These are phyloP conservation scores for Fusarium azukiicola DNA, from an alignment of 2,329 filamentous ascomycete genomes.

Conservation along the genomic window DNA sequence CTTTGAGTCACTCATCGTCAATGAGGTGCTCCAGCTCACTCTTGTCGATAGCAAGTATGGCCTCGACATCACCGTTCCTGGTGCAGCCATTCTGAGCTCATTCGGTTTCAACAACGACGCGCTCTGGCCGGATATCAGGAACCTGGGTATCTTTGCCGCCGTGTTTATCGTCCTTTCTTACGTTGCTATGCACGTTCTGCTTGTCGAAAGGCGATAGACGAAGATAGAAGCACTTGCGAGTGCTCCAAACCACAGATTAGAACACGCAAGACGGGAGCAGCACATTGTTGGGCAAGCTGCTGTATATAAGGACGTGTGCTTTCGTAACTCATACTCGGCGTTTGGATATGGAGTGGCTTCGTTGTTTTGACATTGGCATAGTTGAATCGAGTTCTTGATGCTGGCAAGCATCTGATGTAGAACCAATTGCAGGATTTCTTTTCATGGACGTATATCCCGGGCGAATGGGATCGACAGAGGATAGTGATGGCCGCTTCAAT, in stretches of 20 bases:
- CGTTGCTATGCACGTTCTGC: constrained; percentile 93
- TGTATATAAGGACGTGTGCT: constrained; percentile 24
- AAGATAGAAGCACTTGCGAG: constrained; percentile 23
- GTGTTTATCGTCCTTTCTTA: constrained; percentile 95
- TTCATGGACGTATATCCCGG: not conserved
- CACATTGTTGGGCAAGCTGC: not conserved
- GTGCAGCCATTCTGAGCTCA: constrained; percentile 94
- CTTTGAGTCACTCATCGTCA: constrained; percentile 97
- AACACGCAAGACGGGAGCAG: constrained; percentile 15
- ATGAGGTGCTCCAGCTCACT: constrained; percentile 94
- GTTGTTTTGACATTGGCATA: constrained; percentile 20
- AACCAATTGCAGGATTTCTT: constrained; percentile 8
- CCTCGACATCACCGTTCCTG: constrained; percentile 96
- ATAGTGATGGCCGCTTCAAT: constrained; percentile 24
- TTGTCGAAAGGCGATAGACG: constrained; percentile 87
- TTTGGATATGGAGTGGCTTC: constrained; percentile 30
- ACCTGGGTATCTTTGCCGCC: constrained; percentile 89
- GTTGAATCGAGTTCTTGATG: constrained; percentile 22
- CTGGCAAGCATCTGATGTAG: constrained; percentile 21
- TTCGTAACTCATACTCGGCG: constrained; percentile 35
- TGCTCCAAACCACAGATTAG: constrained; percentile 20
- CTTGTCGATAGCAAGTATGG: constrained; percentile 97
- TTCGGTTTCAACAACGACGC: constrained; percentile 96
- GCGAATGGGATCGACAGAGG: not conserved
- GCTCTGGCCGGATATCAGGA: constrained; percentile 91